Evolutionary conservation across 2,329 filamentous ascomycete genomes (phyloP).

Genomic region (Sporothrix globosa): DNA sequence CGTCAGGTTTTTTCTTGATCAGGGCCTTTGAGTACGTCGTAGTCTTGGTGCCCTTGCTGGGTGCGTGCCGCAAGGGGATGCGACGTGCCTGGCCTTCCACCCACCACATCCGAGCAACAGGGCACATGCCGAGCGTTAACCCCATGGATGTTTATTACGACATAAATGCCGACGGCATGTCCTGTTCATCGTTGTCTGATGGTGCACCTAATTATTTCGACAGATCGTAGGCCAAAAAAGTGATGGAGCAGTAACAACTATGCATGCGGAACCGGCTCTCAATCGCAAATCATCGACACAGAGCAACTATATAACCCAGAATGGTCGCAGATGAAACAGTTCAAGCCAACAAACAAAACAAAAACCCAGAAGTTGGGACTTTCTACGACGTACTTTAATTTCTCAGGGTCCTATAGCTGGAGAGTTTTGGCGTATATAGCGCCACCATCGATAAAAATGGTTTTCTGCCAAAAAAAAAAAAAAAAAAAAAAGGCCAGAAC

Average conservation of each 20-base stretch:
- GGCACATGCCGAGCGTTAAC: neutral
- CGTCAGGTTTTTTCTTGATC: slow-evolving; percentile 21
- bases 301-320: slow-evolving; percentile 3
- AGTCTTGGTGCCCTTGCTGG: neutral
- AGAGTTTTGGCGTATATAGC: slow-evolving; percentile 4
- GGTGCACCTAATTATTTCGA: neutral
- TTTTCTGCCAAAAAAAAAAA: neutral
- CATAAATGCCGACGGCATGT: slow-evolving; percentile 8
- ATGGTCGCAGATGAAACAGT: neutral
- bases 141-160: slow-evolving; percentile 5
- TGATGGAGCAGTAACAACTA: neutral
- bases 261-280: neutral
- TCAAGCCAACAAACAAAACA: neutral
- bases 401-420: slow-evolving; percentile 2
- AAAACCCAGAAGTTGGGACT: neutral
- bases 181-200: neutral
- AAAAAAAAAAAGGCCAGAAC: neutral
- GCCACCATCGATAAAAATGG: slow-evolving; percentile 15
- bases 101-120: slow-evolving; percentile 8
- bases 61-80: neutral
- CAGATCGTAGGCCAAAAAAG: slow-evolving; percentile 1
- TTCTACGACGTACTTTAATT: neutral
- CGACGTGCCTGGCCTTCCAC: slow-evolving; percentile 17
- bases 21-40: neutral
- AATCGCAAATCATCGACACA: neutral